Evolutionary conservation across 106 monocot genomes (phyloP).

Genomic region (Cymbidium sinense): DNA sequence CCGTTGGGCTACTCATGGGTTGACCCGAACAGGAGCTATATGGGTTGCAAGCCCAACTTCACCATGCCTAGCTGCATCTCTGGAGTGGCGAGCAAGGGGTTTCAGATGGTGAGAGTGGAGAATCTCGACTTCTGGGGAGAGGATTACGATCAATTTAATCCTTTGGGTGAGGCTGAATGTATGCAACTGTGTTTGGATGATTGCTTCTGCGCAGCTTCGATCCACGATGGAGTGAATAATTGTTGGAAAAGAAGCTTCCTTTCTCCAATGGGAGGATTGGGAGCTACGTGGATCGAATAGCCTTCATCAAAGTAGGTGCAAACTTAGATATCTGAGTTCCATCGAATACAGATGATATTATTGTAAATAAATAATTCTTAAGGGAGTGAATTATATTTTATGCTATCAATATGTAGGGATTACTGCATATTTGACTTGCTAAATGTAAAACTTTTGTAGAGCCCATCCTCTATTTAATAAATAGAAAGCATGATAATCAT

Average conservation of each 20-base stretch:
- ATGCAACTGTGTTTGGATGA: not conserved
- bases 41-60: conserved; percentile 17
- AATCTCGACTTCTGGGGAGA: not conserved
- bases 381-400: too few relatives aligned
- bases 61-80: not conserved
- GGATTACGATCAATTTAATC: conserved; percentile 1
- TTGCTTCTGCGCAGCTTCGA: not conserved
- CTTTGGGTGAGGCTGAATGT: not conserved
- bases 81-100: not conserved
- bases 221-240: not conserved
- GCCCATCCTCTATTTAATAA: too few relatives aligned
- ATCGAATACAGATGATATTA: too few relatives aligned
- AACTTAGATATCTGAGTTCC: too few relatives aligned
- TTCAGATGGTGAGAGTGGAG: not conserved
- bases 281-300: not conserved
- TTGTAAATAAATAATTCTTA: too few relatives aligned
- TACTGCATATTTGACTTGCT: too few relatives aligned
- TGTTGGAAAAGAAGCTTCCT: conserved; percentile 1
- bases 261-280: not conserved
- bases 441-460: too few relatives aligned
- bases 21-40: conserved; percentile 4
- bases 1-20: conserved; percentile 6
- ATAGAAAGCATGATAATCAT: too few relatives aligned
- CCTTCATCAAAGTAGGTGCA: not conserved
- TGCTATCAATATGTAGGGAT: too few relatives aligned